These are phyloP conservation scores for Akanthomyces dipterigenus DNA, from an alignment of 2,329 filamentous ascomycete genomes.

Conservation along the genomic window DNA sequence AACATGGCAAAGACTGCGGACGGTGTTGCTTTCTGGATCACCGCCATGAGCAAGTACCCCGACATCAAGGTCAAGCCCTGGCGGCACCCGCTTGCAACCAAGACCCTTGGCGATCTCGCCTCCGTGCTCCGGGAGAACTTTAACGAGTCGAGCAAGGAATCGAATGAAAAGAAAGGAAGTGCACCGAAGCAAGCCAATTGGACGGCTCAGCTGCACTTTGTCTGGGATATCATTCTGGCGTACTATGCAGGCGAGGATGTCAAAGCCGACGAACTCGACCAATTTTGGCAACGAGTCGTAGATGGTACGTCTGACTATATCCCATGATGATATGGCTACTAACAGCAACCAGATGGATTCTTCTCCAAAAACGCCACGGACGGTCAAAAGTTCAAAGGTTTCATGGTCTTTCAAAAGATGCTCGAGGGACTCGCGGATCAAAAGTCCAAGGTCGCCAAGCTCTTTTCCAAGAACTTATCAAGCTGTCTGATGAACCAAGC, in stretches of 20 bases:
- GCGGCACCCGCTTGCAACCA: slow-evolving; percentile 66
- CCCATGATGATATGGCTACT: slow-evolving; percentile 18
- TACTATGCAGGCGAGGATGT: slow-evolving; percentile 38
- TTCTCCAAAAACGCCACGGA: slow-evolving; percentile 78
- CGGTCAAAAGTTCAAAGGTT: slow-evolving; percentile 86
- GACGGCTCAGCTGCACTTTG: slow-evolving; percentile 76
- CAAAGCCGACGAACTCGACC: slow-evolving; percentile 49
- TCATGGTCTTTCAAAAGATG: slow-evolving; percentile 77
- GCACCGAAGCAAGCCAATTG: slow-evolving; percentile 61
- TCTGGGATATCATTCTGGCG: slow-evolving; percentile 73
- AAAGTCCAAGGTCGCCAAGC: slow-evolving; percentile 38
- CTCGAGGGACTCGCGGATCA: slow-evolving; percentile 48
- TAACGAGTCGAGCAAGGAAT: slow-evolving; percentile 43
- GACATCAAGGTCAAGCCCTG: slow-evolving; percentile 62
- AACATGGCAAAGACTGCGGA: slow-evolving; percentile 76
- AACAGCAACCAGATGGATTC: slow-evolving; percentile 55
- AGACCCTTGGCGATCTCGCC: slow-evolving; percentile 61
- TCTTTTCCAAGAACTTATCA: slow-evolving; percentile 82
- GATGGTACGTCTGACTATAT: slow-evolving; percentile 59
- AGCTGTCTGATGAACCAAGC: slow-evolving; percentile 78
- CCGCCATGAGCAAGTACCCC: slow-evolving; percentile 57
- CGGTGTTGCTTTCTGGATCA: slow-evolving; percentile 83
- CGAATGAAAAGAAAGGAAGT: slow-evolving; percentile 32
- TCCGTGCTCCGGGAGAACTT: slow-evolving; percentile 74
- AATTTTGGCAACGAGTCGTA: slow-evolving; percentile 81